These are phyloP conservation scores for Sporothrix mexicana DNA, from an alignment of 2,329 filamentous ascomycete species.

Conservation along the genomic window DNA sequence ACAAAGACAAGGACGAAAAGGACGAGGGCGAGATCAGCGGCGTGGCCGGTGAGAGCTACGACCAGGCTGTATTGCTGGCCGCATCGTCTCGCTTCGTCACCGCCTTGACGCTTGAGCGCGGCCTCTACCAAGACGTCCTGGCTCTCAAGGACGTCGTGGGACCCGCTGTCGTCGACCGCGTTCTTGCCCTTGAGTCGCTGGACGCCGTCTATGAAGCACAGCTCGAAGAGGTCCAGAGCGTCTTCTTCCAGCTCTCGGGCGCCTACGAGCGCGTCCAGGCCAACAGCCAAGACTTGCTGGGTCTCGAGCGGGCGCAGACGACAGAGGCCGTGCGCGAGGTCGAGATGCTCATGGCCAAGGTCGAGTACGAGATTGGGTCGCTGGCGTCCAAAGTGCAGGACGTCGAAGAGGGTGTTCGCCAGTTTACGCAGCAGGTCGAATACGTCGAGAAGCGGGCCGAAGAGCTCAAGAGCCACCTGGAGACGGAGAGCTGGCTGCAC, in stretches of 20 bases:
- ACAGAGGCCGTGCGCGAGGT: constrained; percentile 77
- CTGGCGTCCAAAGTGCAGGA: constrained; percentile 83
- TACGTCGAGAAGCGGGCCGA: constrained; percentile 71
- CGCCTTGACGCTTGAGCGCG: constrained; percentile 60
- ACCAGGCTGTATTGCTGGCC: constrained; percentile 18
- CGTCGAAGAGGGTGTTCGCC: constrained; percentile 79
- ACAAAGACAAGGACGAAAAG: background rate
- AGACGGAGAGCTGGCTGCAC: constrained; percentile 67
- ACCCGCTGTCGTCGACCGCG: constrained; percentile 66
- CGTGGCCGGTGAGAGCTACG: constrained; percentile 22
- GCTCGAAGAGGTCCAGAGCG: constrained; percentile 66
- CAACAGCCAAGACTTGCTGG: constrained; percentile 70
- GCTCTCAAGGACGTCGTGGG: constrained; percentile 59
- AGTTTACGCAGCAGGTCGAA: constrained; percentile 79
- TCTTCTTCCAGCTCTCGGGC: constrained; percentile 74
- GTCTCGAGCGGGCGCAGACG: constrained; percentile 70
- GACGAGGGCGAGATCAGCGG: constrained; percentile 38
- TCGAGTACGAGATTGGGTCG: constrained; percentile 89
- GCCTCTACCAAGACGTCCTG: constrained; percentile 60
- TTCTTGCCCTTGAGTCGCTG: constrained; percentile 62
- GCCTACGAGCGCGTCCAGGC: constrained; percentile 71
- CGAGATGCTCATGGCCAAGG: constrained; percentile 78
- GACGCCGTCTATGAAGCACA: constrained; percentile 68
- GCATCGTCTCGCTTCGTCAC: constrained; percentile 46
- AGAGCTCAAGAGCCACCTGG: constrained; percentile 66